Evolutionary conservation across 352 stramenopile species (phyloP).

Genomic region (Proteromonas lacertae): DNA sequence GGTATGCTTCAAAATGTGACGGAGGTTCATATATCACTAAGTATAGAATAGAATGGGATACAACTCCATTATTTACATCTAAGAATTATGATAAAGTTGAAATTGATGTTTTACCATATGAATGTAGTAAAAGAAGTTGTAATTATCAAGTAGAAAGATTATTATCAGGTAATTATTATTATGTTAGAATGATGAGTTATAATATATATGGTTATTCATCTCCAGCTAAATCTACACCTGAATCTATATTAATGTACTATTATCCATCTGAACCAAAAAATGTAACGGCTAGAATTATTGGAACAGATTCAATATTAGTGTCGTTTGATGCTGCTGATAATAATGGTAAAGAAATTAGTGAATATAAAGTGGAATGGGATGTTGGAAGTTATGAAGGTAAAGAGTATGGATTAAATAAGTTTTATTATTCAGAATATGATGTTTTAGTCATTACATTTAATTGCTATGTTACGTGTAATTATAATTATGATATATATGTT

Average conservation of each 20-base stretch:
- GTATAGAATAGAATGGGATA: slow-evolving; percentile 62
- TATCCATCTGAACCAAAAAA: slow-evolving; percentile 21
- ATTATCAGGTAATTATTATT: slow-evolving; percentile 29
- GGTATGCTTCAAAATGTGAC: slow-evolving; percentile 32
- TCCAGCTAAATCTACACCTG: slow-evolving; percentile 19
- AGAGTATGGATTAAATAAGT: slow-evolving; percentile 6
- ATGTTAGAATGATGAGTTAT: slow-evolving; percentile 48
- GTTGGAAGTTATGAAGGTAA: slow-evolving; percentile 27
- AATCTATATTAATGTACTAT: too few relatives aligned
- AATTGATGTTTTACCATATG: too few relatives aligned
- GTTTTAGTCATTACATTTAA: slow-evolving; percentile 44
- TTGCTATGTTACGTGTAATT: slow-evolving; percentile 30
- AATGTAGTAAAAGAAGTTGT: slow-evolving; percentile 33
- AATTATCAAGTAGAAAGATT: slow-evolving; percentile 31
- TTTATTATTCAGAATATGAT: slow-evolving; percentile 18
- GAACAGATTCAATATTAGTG: background rate
- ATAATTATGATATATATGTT: too few relatives aligned
- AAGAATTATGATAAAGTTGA: too few relatives aligned
- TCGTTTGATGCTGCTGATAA: slow-evolving; percentile 22
- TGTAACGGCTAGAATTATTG: slow-evolving; percentile 7
- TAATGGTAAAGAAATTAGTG: slow-evolving; percentile 38
- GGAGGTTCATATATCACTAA: slow-evolving; percentile 34
- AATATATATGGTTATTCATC: slow-evolving; percentile 55
- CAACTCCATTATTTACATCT: slow-evolving; percentile 5
- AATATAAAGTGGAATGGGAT: slow-evolving; percentile 67